Base-by-base conservation (phyloP, 352 stramenopile genomes). In the Phytophthora melonis region DNA sequence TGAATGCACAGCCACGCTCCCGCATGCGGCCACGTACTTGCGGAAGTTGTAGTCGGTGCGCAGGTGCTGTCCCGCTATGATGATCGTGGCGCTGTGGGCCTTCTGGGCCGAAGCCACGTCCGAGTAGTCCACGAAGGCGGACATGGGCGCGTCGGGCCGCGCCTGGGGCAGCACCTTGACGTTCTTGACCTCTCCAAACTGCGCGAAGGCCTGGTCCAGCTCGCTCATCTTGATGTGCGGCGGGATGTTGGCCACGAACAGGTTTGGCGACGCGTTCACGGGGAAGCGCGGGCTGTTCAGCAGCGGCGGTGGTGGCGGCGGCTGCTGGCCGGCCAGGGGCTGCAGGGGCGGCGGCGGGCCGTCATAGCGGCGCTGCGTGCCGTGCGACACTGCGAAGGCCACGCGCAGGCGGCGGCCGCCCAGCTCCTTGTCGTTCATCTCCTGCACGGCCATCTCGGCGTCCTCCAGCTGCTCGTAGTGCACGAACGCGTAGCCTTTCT, bases 161-260 rank as follows among this genome's bases (percentile, higher is more conserved):
- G 72, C 68, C 47, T 82, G 79, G 4, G 84, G 84, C 47, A 92
- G 72, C 39, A 92, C 77, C 69, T 90, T 90, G 43, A 92, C 76
- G 60, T 90, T 90, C 47, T 83, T 74, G 52, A 92, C 84, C 77
- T 82, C 74, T 54, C 84, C 84, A 65, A 85, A 92, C 58, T 83
- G 58, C 8, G 75, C 81, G 67, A 92, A 92, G 50, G 81, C 86
- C 30, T 80, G 70, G 27, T 89, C 80, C 47, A 92, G 47, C 18
- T 89, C 74, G 59, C 81, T 81, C 77, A 92, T 86, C 66, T 83
- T 88, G 59, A 90, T 79, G 32, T 92, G 80, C 7, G 84, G 75
- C 13, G 81, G 81, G 56, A 92, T 92, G 64, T 92, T 92, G 55
- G 71, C 84, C 49, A 92, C 81, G 56, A 91, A 92, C 34, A 92